Evolutionary conservation across 1,284 basidiomycete species (phyloP), one percentile per base, ranked within the genome.

Genomic region (Somion occarium): DNA sequence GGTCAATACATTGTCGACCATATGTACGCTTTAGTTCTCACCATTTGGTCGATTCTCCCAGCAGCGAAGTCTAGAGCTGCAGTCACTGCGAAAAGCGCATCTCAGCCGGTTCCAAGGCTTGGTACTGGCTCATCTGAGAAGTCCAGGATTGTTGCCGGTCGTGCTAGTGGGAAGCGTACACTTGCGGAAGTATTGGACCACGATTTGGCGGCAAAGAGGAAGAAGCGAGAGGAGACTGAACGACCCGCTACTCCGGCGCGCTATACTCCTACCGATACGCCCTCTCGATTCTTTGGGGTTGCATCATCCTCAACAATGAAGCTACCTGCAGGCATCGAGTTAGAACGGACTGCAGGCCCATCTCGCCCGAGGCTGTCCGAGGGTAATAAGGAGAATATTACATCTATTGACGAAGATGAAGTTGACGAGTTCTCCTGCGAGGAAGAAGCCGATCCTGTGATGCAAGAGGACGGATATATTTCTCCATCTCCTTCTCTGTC

Each of bases 401-500:
- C 27, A 68, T 66, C 19, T 58, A 62, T 23, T 38, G 63, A 62
- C 7, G 63, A 66, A 5, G 53, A 51, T 48, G 55, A 54, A 11
- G 60, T 58, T 41, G 58, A 45, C n/a, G 56, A 56, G 34, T 50
- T 38, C 50, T 15, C 56, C 64, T 27, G 65, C 3, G 65, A 70
- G 51, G 67, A 72, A 46, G 59, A 61, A 26, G 66, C 70, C 51
- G 70, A 74, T 48, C 61, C 56, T 19, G 82, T 88, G 30, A 71
- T 73, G 60, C 88, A 88, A 66, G 88, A 90, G 62, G 86, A 87
- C 58, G 87, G 88, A 34, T 90, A 90, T 65, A 71, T 84, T 52
- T 88, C 87, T 18, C 86, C 85, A 18, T 72, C 78, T 13, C 70
- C 76, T 51, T 80, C 79, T 46, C 68, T 74, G 59, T 71, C 72